Base-by-base conservation (phyloP, 225 moss, liverwort and hornwort species). In the Physcomitrellopsis africana region DNA sequence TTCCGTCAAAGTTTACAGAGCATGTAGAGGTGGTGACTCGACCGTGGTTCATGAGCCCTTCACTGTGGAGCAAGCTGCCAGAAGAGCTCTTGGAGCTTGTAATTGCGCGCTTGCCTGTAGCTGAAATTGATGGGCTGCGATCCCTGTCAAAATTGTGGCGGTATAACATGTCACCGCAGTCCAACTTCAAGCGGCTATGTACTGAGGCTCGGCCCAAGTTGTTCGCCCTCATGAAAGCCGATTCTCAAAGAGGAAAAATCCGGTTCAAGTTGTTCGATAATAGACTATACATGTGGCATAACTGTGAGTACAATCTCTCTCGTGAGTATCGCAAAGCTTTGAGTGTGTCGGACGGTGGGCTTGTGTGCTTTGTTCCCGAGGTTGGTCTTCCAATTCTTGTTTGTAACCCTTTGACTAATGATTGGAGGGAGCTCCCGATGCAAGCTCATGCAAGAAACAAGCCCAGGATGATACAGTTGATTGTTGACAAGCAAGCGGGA, bases 321-420 rank as follows among this genome's bases (percentile, higher is more conserved):
- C 65, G 74, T 5, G 70, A 70, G 15, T 81, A 81, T 62, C 84
- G 81, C 15, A 56, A 74, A 27, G 47, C 84, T 10, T 48, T 70
- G 44, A 70, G 53, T 18, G 78, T 80, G 41, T 65, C 80, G 20
- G 77, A 81, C 49, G 70, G 67, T 19, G 84, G 84, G n/a, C 56
- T 84, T 0, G 77, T 84, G 9, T 84, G 81, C 74, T 84, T 84
- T 61, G 72, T 81, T 6, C 85, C 82, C 0, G 12, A 29, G 1
- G 55, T 7, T 14, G 67, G 19, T 0, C 45, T 84, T 37, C 81
- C 84, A 7, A 71, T 84, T 53, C 37, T 84, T 12, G 67, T 84
- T 0, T 84, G 84, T 61, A 84, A 84, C 11, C 84, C 84, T 2
- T 58, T 84, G 48, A 84, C 81, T 0, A 84, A 81, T 60, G 84